These are phyloP conservation scores for Leishmania turanica DNA, from an alignment of 208 protist species.

Conservation along the genomic window DNA sequence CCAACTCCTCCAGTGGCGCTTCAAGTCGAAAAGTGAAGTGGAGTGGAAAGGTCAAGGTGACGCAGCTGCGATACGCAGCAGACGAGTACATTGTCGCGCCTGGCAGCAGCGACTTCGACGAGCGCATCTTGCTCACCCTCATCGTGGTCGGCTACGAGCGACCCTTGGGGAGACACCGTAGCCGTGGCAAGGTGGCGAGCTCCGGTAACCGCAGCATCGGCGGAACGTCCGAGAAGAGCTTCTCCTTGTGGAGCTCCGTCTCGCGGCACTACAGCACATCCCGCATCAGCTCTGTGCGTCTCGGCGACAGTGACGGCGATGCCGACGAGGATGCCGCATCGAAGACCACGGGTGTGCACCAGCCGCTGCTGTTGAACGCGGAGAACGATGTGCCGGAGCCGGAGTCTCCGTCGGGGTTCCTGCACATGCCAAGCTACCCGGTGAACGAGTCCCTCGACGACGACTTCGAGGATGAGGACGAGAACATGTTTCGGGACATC, in stretches of 20 bases:
- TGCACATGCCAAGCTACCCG: constrained; percentile 38
- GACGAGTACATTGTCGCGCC: constrained; percentile 46
- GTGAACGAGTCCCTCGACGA: constrained; percentile 39
- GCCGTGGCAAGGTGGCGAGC: constrained; percentile 6
- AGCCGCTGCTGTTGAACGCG: constrained; percentile 13
- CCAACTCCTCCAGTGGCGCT: constrained; percentile 13
- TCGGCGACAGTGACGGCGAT: constrained; percentile 20
- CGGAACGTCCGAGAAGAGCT: constrained; percentile 25
- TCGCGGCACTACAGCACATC: constrained; percentile 20
- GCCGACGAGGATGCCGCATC: constrained; percentile 2
- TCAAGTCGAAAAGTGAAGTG: constrained; percentile 39
- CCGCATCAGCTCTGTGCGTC: constrained; percentile 10
- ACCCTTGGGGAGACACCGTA: constrained; percentile 7
- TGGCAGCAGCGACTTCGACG: constrained; percentile 39
- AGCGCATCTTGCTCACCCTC: constrained; percentile 37
- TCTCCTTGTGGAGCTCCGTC: constrained; percentile 23
- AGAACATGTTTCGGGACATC: constrained; percentile 50
- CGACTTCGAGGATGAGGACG: constrained; percentile 40
- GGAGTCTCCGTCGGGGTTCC: constrained; percentile 30
- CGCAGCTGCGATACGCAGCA: constrained; percentile 34
- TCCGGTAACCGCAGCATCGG: constrained; percentile 17
- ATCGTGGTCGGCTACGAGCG: constrained; percentile 40
- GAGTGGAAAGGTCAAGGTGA: constrained; percentile 50
- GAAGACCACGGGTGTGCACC: constrained; percentile 1
- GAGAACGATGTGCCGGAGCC: constrained; percentile 26